Evolutionary conservation across 176 grass and related monocot species (phyloP).

Genomic region (Pontederia crassipes): DNA sequence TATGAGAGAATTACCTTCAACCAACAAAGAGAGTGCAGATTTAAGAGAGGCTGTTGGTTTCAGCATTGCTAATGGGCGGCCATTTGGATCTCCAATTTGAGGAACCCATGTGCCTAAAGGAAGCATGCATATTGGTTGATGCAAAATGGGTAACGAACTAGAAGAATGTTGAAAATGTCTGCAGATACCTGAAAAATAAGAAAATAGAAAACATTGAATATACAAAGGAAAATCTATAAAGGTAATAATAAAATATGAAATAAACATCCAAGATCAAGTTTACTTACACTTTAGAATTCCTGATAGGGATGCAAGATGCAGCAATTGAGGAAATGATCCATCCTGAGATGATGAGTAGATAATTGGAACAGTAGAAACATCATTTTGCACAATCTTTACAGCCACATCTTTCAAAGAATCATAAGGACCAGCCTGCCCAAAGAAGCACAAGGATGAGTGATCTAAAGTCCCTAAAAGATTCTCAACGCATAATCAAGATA

Average conservation of each 20-base stretch:
- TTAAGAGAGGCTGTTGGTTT: conserved; percentile 56
- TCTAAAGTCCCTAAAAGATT: background rate
- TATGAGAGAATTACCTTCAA: conserved; percentile 46
- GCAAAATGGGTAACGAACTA: conserved; percentile 38
- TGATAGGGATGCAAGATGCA: conserved; percentile 61
- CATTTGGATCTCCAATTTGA: conserved; percentile 57
- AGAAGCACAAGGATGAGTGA: conserved; percentile 2
- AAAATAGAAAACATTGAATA: conserved; percentile 16
- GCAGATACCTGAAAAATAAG: conserved; percentile 58
- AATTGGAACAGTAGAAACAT: conserved; percentile 73
- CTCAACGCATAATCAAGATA: background rate
- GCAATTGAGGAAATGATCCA: conserved; percentile 42
- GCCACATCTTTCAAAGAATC: conserved; percentile 58
- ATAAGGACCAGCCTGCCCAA: conserved; percentile 54
- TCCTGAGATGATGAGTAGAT: conserved; percentile 28
- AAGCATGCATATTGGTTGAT: conserved; percentile 42
- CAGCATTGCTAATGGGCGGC: conserved; percentile 62
- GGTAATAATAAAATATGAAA: background rate
- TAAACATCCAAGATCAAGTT: background rate
- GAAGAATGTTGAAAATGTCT: conserved; percentile 43
- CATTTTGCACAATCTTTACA: conserved; percentile 51
- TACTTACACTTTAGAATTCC: conserved; percentile 57
- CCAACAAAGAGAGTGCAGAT: conserved; percentile 66
- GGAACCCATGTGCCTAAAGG: conserved; percentile 58
- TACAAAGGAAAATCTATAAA: conserved; percentile 8